Conservation (phyloP, 2,329 filamentous ascomycete species). For the Colletotrichum spaethianum region DNA sequence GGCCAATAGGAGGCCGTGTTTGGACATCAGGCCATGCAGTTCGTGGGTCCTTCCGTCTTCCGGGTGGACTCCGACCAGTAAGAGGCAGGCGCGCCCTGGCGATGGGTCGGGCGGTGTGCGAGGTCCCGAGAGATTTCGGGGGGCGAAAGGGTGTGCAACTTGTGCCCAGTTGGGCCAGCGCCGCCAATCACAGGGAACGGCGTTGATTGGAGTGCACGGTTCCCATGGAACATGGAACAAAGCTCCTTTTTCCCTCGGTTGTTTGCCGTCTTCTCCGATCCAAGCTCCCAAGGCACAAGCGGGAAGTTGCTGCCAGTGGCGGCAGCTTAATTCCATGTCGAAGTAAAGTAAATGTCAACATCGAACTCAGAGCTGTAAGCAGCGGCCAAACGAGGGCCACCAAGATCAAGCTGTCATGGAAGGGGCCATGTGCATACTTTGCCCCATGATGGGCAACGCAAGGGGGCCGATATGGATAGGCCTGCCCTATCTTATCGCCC, state of each 20-base stretch:
- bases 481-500: constrained; percentile 25
- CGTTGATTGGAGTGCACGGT: constrained; percentile 19
- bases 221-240: constrained; percentile 25
- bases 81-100: constrained; percentile 6
- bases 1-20: constrained; percentile 28
- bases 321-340: background rate
- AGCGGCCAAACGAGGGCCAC: background rate
- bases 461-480: constrained; percentile 16
- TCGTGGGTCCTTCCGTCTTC: constrained; percentile 39
- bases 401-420: background rate
- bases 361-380: background rate
- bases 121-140: constrained; percentile 2
- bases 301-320: constrained; percentile 27
- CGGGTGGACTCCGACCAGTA: constrained; percentile 13
- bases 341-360: background rate
- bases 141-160: constrained; percentile 22
- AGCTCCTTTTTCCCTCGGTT: constrained; percentile 32
- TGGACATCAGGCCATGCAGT: constrained; percentile 33
- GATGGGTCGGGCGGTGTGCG: constrained; percentile 38
- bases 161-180: background rate
- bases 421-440: background rate
- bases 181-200: constrained; percentile 22
- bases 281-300: constrained; percentile 15
- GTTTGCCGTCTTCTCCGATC: background rate
- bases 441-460: constrained; percentile 5